Evolutionary conservation across 169 alveolate genomes (phyloP), one percentile per base, ranked within the genome.

Genomic region (Plasmodium vivax): DNA sequence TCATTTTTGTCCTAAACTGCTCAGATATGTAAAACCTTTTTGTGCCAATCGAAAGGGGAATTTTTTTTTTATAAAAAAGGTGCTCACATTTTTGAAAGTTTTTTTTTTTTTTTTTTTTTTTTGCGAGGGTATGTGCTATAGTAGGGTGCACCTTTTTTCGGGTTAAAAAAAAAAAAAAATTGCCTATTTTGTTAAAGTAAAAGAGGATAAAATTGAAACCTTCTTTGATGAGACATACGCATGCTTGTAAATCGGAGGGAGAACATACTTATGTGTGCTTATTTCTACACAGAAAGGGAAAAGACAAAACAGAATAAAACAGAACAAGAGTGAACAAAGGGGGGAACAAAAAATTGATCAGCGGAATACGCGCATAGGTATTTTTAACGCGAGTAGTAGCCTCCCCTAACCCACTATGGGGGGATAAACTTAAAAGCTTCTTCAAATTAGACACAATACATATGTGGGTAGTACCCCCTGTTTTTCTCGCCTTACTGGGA

Each of bases 241-340:
- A 47, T 81, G 68, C 68, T 43, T 81, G 23, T 36, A 54, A 56
- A 43, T 43, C 6, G 41, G 43, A 7, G 12, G 30, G 27, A n/a
- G 73, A 7, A 56, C 19, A 54, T 58, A 47, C 32, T 58, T 54
- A 12, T 7, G 23, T 83, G 27, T 32, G 6, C 43, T 83, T 83
- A 83, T 83, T 83, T 83, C 91, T 83, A 54, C 79, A 58, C 58
- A n/a, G 23, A 54, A 58, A 34, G 51, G 72, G 81, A 47, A 27
- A 81, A 1, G 45, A 19, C 7, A 58, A 32, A 58, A 16, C 34
- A 83, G 72, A 56, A 56, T 83, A 58, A n/a, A 83, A 58, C 56
- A 83, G 91, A 83, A 83, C 80, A 83, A 83, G 56, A 54, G 30
- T 14, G 38, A 58, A 83, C 38, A 83, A 56, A 83, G 27, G 43